phyloP scores from a whole-genome alignment of 2,329 filamentous ascomycete species.

The Fusarium sp. region DNA sequence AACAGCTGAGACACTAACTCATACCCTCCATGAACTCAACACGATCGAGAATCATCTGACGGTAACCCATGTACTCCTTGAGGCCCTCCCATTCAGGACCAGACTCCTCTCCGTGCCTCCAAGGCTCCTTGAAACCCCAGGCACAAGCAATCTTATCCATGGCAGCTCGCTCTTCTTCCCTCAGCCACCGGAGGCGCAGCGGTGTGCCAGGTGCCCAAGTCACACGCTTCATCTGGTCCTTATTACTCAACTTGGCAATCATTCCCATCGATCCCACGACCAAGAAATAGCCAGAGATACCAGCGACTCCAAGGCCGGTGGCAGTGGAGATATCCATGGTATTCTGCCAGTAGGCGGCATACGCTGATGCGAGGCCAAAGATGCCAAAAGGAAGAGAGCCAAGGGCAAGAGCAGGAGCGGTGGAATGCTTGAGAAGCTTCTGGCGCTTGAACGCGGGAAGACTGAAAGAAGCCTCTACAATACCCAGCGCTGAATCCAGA shows the following conservation, averaged over 20 bases:
- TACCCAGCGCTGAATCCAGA: conserved; percentile 80
- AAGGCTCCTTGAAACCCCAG: conserved; percentile 90
- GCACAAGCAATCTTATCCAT: conserved; percentile 87
- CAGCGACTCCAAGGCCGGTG: conserved; percentile 82
- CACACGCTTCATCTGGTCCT: conserved; percentile 95
- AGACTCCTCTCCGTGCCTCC: conserved; percentile 88
- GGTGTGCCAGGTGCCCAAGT: conserved; percentile 89
- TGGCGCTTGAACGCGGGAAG: conserved; percentile 74
- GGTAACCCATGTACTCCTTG: conserved; percentile 83
- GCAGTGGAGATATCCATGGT: conserved; percentile 83
- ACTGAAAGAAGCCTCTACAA: conserved; percentile 78
- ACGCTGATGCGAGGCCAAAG: conserved; percentile 74
- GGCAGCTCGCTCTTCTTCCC: conserved; percentile 90
- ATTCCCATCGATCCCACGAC: conserved; percentile 86
- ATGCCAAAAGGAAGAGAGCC: conserved; percentile 75
- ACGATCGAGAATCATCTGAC: conserved; percentile 91
- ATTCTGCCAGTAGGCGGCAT: conserved; percentile 63
- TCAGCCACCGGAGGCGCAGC: conserved; percentile 83
- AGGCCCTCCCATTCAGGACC: conserved; percentile 90
- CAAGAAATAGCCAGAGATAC: conserved; percentile 84
- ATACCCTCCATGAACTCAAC: conserved; percentile 94
- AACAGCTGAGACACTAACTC: conserved; percentile 53
- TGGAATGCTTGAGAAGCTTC: conserved; percentile 74
- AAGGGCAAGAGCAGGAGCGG: conserved; percentile 70
- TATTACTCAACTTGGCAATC: conserved; percentile 86